Evolutionary conservation across 129 eudicot genomes (phyloP), one percentile per base, ranked within the genome.

Genomic region (Cynara cardunculus): DNA sequence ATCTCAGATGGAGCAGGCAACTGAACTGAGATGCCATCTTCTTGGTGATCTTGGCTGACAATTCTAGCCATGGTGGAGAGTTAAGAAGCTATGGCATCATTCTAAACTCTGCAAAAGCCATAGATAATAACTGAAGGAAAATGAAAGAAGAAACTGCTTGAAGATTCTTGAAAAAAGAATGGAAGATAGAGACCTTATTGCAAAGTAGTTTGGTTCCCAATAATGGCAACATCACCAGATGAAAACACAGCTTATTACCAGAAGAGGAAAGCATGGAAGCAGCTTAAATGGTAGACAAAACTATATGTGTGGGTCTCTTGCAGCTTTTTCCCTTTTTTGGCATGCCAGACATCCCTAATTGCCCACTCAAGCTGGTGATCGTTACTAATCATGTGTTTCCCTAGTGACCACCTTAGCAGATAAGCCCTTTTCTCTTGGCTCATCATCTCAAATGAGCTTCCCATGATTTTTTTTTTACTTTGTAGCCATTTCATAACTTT

Each of bases 271-370:
- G 78, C 9, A 62, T 18, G n/a, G 74, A 28, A 41, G 41, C 18
- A 67, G 59, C 34, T 61, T 34, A 12, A 74, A 27, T 61, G 82
- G 82, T 76, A 56, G 82, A 83, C 86, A 83, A 41, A 31, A 13
- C 56, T 21, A 16, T 76, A 76, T 71, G 68, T 2, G 82, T 76
- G 86, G 82, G 78, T 64, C 66, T 71, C 28, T 66, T 74, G 70
- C 71, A 82, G 76, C 72, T 82, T 75, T 82, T 53, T 53, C 32
- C 56, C 77, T 78, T 83, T 83, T 77, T 72, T 76, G 74, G 86
- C 86, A 83, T 83, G 86, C 72, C 72, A 74, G 68, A 82, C 71
- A 74, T 37, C 22, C 46, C 72, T 72, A 73, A 72, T 72, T 71
- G 69, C 73, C 82, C 82, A 83, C 86, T 77, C 67, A 35, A 28